Percentiles rank a stretch among this genome's conserved stretches.
phyloP scores from a whole-genome alignment of 2,329 filamentous ascomycete species.

The Sarocladium oryzae region DNA sequence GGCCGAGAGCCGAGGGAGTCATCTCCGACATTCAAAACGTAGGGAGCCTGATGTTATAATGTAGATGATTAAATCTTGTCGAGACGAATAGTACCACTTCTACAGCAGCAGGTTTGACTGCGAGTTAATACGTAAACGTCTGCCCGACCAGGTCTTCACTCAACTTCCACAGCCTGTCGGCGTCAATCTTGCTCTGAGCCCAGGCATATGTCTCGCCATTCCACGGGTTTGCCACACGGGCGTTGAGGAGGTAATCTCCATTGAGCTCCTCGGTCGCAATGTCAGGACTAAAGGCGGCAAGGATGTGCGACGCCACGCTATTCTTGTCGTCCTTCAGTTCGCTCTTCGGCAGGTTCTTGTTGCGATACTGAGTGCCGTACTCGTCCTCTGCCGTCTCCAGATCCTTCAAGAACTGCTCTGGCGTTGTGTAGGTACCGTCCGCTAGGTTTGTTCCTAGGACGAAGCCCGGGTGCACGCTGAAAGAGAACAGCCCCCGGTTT shows the following conservation, averaged over 20 bases:
- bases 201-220: constrained; percentile 13
- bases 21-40: too few species aligned
- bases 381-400: not conserved
- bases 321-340: not conserved
- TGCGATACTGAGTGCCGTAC: not conserved
- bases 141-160: constrained; percentile 23
- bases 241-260: not conserved
- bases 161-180: constrained; percentile 22
- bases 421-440: not conserved
- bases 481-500: constrained; percentile 14
- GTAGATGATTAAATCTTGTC: too few species aligned
- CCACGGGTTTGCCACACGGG: not conserved
- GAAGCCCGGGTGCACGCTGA: constrained; percentile 20
- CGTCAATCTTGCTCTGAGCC: constrained; percentile 19
- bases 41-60: too few species aligned
- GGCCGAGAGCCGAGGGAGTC: not conserved
- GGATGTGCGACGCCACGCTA: not conserved
- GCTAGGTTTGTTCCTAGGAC: not conserved
- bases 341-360: not conserved
- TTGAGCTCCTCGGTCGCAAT: not conserved
- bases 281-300: not conserved
- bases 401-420: not conserved
- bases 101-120: too few species aligned
- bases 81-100: too few species aligned
- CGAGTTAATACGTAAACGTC: constrained; percentile 19